Evolutionary conservation across 2,329 filamentous ascomycete species (phyloP), one percentile per base, ranked within the genome.

Genomic region (Byssothecium circinans): DNA sequence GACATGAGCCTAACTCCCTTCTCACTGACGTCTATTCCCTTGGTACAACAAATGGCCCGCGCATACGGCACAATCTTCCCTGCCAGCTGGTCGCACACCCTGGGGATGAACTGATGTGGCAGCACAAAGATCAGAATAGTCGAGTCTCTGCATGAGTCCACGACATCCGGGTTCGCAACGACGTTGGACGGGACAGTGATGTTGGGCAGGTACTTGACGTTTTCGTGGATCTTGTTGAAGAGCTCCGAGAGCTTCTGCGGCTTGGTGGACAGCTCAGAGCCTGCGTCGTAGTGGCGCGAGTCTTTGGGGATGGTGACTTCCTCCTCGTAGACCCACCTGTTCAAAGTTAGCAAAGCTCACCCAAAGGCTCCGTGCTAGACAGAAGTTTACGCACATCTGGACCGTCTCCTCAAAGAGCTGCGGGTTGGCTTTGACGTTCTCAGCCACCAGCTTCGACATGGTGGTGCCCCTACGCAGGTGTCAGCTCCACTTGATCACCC

Each of bases 111-210:
- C 73, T 96, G 90, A 75, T 99, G 94, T 22, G 94, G 88, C 48
- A 96, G 81, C 76, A 97, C 97, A 81, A 99, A 99, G 69, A 99
- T 81, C 54, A 99, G 83, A 54, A 99, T 89, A 20, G 89, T 89
- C 20, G 91, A 88, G 71, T 88, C 84, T 65, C 85, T 84, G 67
- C 94, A 92, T 15, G 94, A 83, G 52, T 91, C 88, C 53, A 82
- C 77, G 46, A 95, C 78, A 22, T 89, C 88, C 15, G 91, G 87
- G 70, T 94, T 94, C 60, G 91, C 91, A 60, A 91, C 74, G 47
- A 96, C 77, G 71, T 99, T 99, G 52, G 78, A 64, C 3, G 94
- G 94, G 2, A 99, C 82, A 25, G 81, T 77, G 67, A 99, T 88
- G 62, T 84, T 84, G n/a, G 92, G 90, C 8, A 99, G 87, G 76